phyloP scores from a whole-genome alignment of 176 grass and related monocot genomes.

The Lolium multiflorum region DNA sequence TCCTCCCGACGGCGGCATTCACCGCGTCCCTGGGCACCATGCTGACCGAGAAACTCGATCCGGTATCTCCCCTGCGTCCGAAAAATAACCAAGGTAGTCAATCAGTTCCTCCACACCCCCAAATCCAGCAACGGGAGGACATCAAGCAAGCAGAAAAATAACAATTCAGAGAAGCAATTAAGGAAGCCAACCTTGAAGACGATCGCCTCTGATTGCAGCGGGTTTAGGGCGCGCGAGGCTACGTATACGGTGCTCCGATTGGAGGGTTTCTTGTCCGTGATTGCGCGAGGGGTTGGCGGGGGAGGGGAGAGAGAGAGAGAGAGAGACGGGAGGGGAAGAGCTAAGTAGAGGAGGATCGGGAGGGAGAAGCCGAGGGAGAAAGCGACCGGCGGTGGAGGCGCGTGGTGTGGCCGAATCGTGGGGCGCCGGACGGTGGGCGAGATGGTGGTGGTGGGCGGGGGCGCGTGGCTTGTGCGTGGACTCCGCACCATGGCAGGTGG shows the following conservation, averaged over 20 bases:
- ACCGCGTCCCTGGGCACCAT: conserved; percentile 57
- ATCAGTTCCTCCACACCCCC: conserved; percentile 22
- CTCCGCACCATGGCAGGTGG: background rate
- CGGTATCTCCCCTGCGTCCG: background rate
- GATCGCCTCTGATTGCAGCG: background rate
- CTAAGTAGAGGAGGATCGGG: conserved; percentile 25
- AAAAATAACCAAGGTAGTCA: background rate
- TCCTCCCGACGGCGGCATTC: conserved; percentile 6
- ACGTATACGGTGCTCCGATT: background rate
- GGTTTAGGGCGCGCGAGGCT: background rate
- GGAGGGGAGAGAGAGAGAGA: background rate
- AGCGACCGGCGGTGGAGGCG: background rate
- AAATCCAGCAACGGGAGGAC: background rate
- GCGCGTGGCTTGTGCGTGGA: conserved; percentile 22
- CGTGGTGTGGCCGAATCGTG: background rate
- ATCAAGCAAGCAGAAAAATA: background rate
- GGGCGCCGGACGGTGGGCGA: background rate
- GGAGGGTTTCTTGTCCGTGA: background rate
- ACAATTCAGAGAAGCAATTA: background rate
- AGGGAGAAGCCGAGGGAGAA: background rate
- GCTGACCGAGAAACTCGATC: background rate
- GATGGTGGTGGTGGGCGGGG: background rate
- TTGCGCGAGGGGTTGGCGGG: background rate
- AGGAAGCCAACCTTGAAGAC: background rate
- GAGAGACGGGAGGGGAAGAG: conserved; percentile 2